A percentile compares a stretch with the other conserved stretches of the same genome.
Evolutionary conservation across 306 rosid species (phyloP).

Genomic region (Cyclanthera cordifolia): DNA sequence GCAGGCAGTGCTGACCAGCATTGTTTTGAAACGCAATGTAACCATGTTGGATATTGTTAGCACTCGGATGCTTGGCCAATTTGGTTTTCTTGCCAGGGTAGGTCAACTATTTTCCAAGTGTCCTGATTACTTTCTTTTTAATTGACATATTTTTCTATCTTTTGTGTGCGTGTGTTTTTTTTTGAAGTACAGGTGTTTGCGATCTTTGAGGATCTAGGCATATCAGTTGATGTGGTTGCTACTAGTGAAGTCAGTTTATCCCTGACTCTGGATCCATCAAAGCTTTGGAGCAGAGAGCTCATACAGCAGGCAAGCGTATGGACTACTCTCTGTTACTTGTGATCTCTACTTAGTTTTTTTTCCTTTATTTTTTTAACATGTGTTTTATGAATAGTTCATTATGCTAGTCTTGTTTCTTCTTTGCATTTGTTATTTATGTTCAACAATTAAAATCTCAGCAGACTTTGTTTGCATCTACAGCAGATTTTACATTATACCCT

Average conservation of each 20-base stretch:
- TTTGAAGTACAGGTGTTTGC: constrained; percentile 60
- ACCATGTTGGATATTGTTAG: constrained; percentile 95
- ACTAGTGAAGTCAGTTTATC: constrained; percentile 90
- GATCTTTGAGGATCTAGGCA: constrained; percentile 70
- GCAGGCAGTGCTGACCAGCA: constrained; percentile 86
- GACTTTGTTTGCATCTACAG: neutral
- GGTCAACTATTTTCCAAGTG: constrained; percentile 2
- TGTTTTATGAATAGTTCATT: neutral
- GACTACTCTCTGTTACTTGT: constrained; percentile 3
- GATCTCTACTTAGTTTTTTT: too few species aligned
- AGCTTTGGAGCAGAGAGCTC: constrained; percentile 83
- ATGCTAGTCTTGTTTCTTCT: neutral
- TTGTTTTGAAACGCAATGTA: constrained; percentile 77
- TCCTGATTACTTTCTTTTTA: neutral
- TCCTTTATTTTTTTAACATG: neutral
- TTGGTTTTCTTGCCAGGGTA: constrained; percentile 92
- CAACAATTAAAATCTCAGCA: neutral
- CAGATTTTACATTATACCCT: constrained; percentile 11
- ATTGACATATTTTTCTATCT: neutral
- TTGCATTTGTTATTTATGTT: neutral
- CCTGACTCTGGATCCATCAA: constrained; percentile 79
- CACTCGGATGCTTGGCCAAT: constrained; percentile 96
- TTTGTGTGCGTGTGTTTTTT: neutral
- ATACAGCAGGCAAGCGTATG: constrained; percentile 65
- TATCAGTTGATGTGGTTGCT: constrained; percentile 84